These are phyloP conservation scores for Cladosporium cucumerinum DNA, from an alignment of 2,329 filamentous ascomycete species.

Conservation along the genomic window DNA sequence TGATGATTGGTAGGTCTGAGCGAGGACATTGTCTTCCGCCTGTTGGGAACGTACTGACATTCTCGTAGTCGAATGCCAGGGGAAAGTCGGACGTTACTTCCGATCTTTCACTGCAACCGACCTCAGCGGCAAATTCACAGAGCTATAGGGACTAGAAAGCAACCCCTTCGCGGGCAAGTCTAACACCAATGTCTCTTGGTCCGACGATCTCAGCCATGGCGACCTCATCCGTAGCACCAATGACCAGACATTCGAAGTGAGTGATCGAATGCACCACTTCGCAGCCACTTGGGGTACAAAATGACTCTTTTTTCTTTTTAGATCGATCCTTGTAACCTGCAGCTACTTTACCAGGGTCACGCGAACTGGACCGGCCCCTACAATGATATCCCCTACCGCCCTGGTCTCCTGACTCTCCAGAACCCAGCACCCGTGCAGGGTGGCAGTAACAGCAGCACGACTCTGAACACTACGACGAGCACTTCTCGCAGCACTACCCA, in stretches of 20 bases:
- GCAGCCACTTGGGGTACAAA: neutral
- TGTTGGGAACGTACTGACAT: neutral
- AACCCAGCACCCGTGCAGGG: neutral
- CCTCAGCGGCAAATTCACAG: slow-evolving; percentile 57
- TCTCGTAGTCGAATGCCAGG: slow-evolving; percentile 55
- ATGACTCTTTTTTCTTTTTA: slow-evolving; percentile 50
- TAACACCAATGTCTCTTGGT: slow-evolving; percentile 64
- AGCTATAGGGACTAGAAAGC: slow-evolving; percentile 54
- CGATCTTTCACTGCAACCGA: slow-evolving; percentile 62
- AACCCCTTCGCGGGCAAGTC: slow-evolving; percentile 63
- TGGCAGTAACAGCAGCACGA: neutral
- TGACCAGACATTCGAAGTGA: slow-evolving; percentile 58
- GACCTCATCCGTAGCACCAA: slow-evolving; percentile 56
- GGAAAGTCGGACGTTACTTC: slow-evolving; percentile 59
- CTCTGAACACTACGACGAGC: neutral
- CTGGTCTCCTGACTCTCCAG: slow-evolving; percentile 52
- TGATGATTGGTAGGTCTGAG: slow-evolving; percentile 55
- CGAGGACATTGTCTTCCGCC: neutral
- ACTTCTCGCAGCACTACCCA: neutral
- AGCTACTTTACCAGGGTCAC: slow-evolving; percentile 62
- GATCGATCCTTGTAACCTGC: slow-evolving; percentile 63
- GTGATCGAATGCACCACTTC: neutral
- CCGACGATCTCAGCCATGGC: slow-evolving; percentile 64
- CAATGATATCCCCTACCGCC: slow-evolving; percentile 50
- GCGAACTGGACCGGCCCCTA: slow-evolving; percentile 48